These are phyloP conservation scores for Trichocladium uniseriatum DNA, from an alignment of 495 filamentous ascomycete genomes.

Conservation along the genomic window DNA sequence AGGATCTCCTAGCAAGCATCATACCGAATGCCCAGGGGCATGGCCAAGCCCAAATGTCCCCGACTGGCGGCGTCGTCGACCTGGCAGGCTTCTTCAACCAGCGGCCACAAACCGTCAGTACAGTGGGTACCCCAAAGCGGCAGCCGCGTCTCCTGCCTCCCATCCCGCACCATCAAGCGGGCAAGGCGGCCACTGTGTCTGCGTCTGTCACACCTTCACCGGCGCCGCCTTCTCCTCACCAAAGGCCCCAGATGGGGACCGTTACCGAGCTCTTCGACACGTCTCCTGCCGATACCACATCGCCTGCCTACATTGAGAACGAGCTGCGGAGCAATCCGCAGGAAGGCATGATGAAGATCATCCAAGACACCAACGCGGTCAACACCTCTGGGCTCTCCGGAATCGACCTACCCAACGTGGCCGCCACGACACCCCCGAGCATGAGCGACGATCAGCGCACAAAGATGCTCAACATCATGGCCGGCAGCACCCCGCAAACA, in stretches of 20 bases:
- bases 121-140: slow-evolving; percentile 35
- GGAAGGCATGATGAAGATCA: slow-evolving; percentile 78
- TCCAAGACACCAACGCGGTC: slow-evolving; percentile 67
- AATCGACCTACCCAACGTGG: slow-evolving; percentile 65
- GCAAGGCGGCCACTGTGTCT: slow-evolving; percentile 22
- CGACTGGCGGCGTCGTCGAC: slow-evolving; percentile 61
- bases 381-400: slow-evolving; percentile 26
- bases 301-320: slow-evolving; percentile 36
- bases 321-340: slow-evolving; percentile 45
- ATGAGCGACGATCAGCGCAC: slow-evolving; percentile 70
- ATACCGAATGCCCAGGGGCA: slow-evolving; percentile 46
- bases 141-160: slow-evolving; percentile 39
- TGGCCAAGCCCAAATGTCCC: slow-evolving; percentile 34
- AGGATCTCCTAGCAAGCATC: slow-evolving; percentile 61
- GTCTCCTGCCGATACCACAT: slow-evolving; percentile 28
- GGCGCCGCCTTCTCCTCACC: slow-evolving; percentile 14
- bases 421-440: slow-evolving; percentile 58
- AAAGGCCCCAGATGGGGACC: slow-evolving; percentile 30
- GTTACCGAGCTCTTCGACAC: slow-evolving; percentile 43
- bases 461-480: slow-evolving; percentile 73
- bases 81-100: slow-evolving; percentile 54
- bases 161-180: slow-evolving; percentile 28
- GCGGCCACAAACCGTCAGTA: slow-evolving; percentile 28
- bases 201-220: slow-evolving; percentile 23
- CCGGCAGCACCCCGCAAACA: slow-evolving; percentile 23